Evolutionary conservation across 805 yeast genomes (phyloP).

Genomic region (Candida maris): DNA sequence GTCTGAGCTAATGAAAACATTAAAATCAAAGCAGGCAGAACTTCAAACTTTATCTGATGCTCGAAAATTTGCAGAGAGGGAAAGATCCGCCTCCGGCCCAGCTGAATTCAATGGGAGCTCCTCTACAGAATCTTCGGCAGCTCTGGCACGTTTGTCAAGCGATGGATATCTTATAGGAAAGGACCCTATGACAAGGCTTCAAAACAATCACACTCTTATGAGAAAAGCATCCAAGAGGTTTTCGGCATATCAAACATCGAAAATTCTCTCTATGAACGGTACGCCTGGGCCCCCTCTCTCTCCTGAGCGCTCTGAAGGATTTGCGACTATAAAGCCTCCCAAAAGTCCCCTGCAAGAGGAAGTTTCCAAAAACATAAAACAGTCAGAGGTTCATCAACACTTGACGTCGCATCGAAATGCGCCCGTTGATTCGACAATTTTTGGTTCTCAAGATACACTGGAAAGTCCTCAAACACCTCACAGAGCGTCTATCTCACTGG

Average conservation of each 20-base stretch:
- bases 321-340: slow-evolving; percentile 13
- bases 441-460: slow-evolving; percentile 1
- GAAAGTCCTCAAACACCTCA: slow-evolving; percentile 1
- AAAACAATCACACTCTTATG: slow-evolving; percentile 77
- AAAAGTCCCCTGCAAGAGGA: slow-evolving; percentile 26
- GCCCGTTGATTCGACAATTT: background rate
- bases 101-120: slow-evolving; percentile 11
- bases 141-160: slow-evolving; percentile 1
- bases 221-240: slow-evolving; percentile 92
- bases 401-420: slow-evolving; percentile 9
- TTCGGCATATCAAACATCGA: slow-evolving; percentile 74
- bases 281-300: slow-evolving; percentile 14
- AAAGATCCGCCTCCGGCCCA: slow-evolving; percentile 28
- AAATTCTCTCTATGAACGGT: slow-evolving; percentile 28
- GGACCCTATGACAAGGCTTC: slow-evolving; percentile 74
- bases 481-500: background rate
- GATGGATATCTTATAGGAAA: slow-evolving; percentile 13
- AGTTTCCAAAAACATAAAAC: slow-evolving; percentile 21
- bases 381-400: slow-evolving; percentile 25
- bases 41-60: slow-evolving; percentile 17
- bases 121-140: slow-evolving; percentile 1
- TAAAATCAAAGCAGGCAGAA: slow-evolving; percentile 73
- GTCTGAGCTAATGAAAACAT: slow-evolving; percentile 69
- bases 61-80: slow-evolving; percentile 12
- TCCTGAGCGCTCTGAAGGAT: slow-evolving; percentile 2